phyloP scores from a whole-genome alignment of 2,329 filamentous ascomycete genomes.

The Diaporthe aspalathi region DNA sequence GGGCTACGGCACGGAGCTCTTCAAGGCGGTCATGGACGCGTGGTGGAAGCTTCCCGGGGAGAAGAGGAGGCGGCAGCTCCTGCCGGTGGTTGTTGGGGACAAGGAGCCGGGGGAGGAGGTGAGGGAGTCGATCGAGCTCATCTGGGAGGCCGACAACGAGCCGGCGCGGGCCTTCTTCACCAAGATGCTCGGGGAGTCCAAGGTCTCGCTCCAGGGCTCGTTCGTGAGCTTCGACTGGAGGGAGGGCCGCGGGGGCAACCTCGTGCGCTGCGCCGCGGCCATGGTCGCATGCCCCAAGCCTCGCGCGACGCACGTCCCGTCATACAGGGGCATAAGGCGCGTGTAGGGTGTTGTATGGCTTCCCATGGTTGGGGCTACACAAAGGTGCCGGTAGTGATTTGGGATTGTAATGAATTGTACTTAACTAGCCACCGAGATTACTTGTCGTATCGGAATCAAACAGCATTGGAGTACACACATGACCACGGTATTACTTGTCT shows the following conservation, averaged over 20 bases:
- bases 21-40: slow-evolving; percentile 29
- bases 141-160: slow-evolving; percentile 32
- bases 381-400: neutral
- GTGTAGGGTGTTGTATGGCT: neutral
- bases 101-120: slow-evolving; percentile 27
- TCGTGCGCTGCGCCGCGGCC: slow-evolving; percentile 19
- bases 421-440: neutral
- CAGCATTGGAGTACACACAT: neutral
- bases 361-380: neutral
- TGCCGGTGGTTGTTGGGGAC: slow-evolving; percentile 7
- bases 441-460: too few relatives aligned
- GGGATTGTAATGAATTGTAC: slow-evolving; percentile 4
- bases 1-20: slow-evolving; percentile 39
- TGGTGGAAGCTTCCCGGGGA: slow-evolving; percentile 39
- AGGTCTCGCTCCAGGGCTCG: slow-evolving; percentile 11
- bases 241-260: slow-evolving; percentile 27
- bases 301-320: neutral
- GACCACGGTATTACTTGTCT: neutral
- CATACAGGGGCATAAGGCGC: slow-evolving; percentile 10
- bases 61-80: slow-evolving; percentile 35
- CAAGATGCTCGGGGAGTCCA: slow-evolving; percentile 21
- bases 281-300: neutral
- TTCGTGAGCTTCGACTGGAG: slow-evolving; percentile 33
- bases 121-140: slow-evolving; percentile 32
- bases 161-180: slow-evolving; percentile 26